phyloP scores from a whole-genome alignment of 345 rosid species.

The Eucalyptus curtisii region DNA sequence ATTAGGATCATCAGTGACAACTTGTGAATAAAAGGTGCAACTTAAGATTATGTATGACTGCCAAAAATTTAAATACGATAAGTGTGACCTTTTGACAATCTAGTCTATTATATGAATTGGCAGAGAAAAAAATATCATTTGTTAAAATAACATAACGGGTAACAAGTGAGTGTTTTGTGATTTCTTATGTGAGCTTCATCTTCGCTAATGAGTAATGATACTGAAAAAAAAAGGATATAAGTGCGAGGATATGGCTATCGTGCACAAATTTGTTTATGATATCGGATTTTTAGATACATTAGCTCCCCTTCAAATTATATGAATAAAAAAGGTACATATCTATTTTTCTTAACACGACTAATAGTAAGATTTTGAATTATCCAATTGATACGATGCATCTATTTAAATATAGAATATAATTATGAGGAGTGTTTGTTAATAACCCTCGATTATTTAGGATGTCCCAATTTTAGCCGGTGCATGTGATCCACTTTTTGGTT shows the following conservation, averaged over 20 bases:
- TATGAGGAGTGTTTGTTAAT: neutral
- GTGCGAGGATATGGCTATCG: no score
- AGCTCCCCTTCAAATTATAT: fast-evolving
- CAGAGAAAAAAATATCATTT: no score
- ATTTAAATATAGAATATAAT: neutral
- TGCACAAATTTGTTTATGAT: fast-evolving
- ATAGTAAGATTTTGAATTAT: neutral
- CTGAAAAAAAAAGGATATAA: neutral
- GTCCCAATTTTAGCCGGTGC: neutral
- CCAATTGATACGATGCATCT: neutral
- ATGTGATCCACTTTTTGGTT: no score
- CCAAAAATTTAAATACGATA: no score
- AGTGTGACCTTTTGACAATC: no score
- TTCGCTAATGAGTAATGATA: neutral
- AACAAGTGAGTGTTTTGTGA: neutral
- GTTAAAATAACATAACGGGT: neutral
- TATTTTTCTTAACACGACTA: neutral
- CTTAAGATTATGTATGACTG: neutral
- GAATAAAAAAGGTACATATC: neutral
- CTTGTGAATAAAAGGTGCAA: neutral
- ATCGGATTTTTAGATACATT: no score
- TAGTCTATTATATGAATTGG: fast-evolving
- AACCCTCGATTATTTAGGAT: neutral
- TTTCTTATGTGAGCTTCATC: neutral
- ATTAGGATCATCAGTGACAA: neutral